A percentile compares a stretch with the other conserved stretches of the same genome.
These are phyloP conservation scores for Botrytis pseudocinerea DNA, from an alignment of 2,329 filamentous ascomycete species.

Conservation along the genomic window DNA sequence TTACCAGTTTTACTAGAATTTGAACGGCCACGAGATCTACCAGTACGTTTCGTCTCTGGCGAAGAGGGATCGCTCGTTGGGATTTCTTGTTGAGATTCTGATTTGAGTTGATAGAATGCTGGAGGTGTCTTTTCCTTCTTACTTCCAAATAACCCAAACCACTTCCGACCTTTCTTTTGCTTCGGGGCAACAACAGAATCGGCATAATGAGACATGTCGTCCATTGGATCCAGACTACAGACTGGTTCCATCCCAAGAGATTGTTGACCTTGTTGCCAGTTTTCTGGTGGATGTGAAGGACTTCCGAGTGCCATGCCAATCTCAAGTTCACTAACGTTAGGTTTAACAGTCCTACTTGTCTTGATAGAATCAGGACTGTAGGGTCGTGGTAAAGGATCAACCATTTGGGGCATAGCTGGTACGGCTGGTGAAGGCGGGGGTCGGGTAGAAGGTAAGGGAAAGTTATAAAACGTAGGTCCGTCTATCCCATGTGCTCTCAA, in stretches of 20 bases:
- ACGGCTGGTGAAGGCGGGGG: slow-evolving; percentile 30
- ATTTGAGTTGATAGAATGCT: slow-evolving; percentile 40
- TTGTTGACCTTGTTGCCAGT: slow-evolving; percentile 30
- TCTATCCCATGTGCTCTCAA: slow-evolving; percentile 35
- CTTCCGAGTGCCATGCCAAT: slow-evolving; percentile 78
- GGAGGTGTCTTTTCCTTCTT: slow-evolving; percentile 43
- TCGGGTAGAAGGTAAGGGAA: slow-evolving; percentile 35
- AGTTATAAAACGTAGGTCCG: slow-evolving; percentile 36
- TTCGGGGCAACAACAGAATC: slow-evolving; percentile 24
- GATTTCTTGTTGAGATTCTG: slow-evolving; percentile 27
- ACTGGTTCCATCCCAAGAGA: slow-evolving; percentile 18
- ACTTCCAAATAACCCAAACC: slow-evolving; percentile 54
- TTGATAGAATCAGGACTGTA: slow-evolving; percentile 15
- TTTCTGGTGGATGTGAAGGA: slow-evolving; percentile 49
- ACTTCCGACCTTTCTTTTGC: slow-evolving; percentile 56
- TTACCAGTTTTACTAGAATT: slow-evolving; percentile 33
- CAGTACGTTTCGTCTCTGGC: slow-evolving; percentile 23
- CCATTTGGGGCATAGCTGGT: background rate
- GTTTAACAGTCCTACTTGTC: background rate
- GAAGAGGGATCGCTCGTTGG: slow-evolving; percentile 12
- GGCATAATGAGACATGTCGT: slow-evolving; percentile 25
- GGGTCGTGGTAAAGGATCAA: background rate
- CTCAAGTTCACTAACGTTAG: slow-evolving; percentile 25
- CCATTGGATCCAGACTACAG: slow-evolving; percentile 35
- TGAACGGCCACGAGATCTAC: slow-evolving; percentile 30